Conservation (phyloP, 495 filamentous ascomycete genomes). For the Hypoxylon trugodes region DNA sequence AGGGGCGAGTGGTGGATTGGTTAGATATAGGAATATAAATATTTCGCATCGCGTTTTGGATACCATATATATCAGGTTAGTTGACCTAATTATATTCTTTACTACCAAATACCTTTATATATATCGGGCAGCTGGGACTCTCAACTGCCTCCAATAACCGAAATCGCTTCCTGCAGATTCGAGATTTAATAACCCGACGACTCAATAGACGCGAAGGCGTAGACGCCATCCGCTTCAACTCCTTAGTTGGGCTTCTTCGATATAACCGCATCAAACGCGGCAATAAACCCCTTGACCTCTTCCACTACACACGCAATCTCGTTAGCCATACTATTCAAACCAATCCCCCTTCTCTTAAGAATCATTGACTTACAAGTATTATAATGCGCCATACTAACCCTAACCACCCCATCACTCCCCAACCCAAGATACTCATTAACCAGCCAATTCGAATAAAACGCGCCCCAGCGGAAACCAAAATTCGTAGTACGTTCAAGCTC, state of each 20-base stretch:
- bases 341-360: neutral
- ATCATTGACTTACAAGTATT: constrained; percentile 66
- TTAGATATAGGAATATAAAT: too few relatives aligned
- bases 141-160: too few relatives aligned
- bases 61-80: too few relatives aligned
- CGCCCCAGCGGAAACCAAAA: constrained; percentile 72
- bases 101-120: too few relatives aligned
- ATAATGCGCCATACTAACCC: constrained; percentile 78
- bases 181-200: too few relatives aligned
- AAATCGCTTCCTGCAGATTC: too few relatives aligned
- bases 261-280: constrained; percentile 56
- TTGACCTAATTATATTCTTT: too few relatives aligned
- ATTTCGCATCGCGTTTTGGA: too few relatives aligned
- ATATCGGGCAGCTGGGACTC: too few relatives aligned
- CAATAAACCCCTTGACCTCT: constrained; percentile 62
- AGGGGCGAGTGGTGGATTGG: neutral
- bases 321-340: neutral
- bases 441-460: constrained; percentile 72
- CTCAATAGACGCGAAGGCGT: too few relatives aligned
- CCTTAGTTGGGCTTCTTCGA: constrained; percentile 20
- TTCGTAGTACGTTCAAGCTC: constrained; percentile 62
- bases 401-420: constrained; percentile 67
- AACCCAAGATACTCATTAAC: constrained; percentile 66
- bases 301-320: constrained; percentile 55
- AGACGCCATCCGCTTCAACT: neutral